phyloP scores from a whole-genome alignment of 805 yeast genomes.

The Candida schatavii region DNA sequence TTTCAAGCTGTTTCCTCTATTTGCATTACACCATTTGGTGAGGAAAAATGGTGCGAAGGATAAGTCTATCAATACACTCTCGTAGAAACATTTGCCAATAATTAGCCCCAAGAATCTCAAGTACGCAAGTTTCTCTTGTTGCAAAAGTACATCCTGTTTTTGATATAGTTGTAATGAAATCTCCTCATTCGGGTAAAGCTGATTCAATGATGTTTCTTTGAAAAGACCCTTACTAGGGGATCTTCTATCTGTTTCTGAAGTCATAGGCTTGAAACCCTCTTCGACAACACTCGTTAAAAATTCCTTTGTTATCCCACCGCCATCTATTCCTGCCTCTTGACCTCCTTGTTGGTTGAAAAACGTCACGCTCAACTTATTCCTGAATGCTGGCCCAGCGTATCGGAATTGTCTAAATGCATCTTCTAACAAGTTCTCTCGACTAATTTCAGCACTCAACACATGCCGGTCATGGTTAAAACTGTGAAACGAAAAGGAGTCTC shows the following conservation, averaged over 20 bases:
- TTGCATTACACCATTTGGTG: constrained; percentile 54
- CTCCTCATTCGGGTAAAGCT: constrained; percentile 72
- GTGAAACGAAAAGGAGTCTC: constrained; percentile 14
- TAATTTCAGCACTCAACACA: constrained; percentile 29
- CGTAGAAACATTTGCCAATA: constrained; percentile 87
- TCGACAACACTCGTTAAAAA: constrained; percentile 69
- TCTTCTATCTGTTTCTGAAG: background rate
- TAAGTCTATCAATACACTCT: constrained; percentile 74
- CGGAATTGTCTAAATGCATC: constrained; percentile 70
- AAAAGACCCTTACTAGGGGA: constrained; percentile 27
- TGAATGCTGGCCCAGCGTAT: constrained; percentile 52
- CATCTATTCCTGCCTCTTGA: constrained; percentile 89
- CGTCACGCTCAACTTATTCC: constrained; percentile 56
- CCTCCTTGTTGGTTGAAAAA: constrained; percentile 61
- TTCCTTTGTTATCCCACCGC: constrained; percentile 95
- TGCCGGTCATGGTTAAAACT: constrained; percentile 11
- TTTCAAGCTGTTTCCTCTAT: constrained; percentile 30
- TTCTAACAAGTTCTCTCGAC: constrained; percentile 67
- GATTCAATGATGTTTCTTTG: constrained; percentile 48
- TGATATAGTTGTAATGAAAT: constrained; percentile 36
- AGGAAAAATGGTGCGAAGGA: constrained; percentile 85
- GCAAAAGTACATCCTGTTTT: constrained; percentile 8
- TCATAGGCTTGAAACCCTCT: constrained; percentile 56
- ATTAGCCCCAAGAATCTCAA: constrained; percentile 73
- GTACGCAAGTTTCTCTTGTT: constrained; percentile 26